Evolutionary conservation across 352 stramenopile species (phyloP), one percentile per base, ranked within the genome.

Genomic region (Globisporangium ultimum): DNA sequence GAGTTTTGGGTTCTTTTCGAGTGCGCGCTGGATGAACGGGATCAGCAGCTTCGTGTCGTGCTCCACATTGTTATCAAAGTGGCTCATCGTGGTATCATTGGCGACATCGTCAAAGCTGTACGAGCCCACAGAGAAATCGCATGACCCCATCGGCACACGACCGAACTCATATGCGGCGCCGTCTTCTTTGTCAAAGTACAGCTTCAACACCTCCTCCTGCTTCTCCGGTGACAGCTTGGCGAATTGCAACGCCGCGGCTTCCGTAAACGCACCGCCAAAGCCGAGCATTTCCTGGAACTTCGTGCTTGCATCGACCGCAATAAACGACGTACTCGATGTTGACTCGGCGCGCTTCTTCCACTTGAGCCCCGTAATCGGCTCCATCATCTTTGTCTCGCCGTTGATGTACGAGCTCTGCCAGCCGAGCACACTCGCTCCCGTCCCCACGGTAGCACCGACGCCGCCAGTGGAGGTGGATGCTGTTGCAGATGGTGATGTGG

Each of bases 211-310:
- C 57, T 96, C 66, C 40, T 96, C 76, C 63, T 97, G 87, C 53
- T 93, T 85, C 17, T 78, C 67, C 4, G 38, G 45, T 11, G 90
- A 70, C 42, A 98, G 64, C 60, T 91, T 93, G 0, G 72, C 60
- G 57, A 98, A 95, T 61, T 97, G 87, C 49, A 96, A 68, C 9
- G 85, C 83, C n/a, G 91, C 74, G 14, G 89, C 83, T 58, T 98
- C 93, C 3, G 93, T 98, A 61, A 98, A 98, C 0, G 93, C 91
- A 15, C 91, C 93, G 20, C 93, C 89, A 70, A 98, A 98, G 42
- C 93, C 93, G 52, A 90, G 71, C 34, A 95, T 91, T 61, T 88
- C 76, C 64, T 95, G 85, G 66, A 72, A 91, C 53, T 74, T 66
- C 14, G 73, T 72, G 18, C 64, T 57, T 20, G 66, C 63, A 52